Evolutionary conservation across 495 filamentous ascomycete genomes (phyloP), one percentile per base, ranked within the genome.

Genomic region (Penicillium paradoxum): DNA sequence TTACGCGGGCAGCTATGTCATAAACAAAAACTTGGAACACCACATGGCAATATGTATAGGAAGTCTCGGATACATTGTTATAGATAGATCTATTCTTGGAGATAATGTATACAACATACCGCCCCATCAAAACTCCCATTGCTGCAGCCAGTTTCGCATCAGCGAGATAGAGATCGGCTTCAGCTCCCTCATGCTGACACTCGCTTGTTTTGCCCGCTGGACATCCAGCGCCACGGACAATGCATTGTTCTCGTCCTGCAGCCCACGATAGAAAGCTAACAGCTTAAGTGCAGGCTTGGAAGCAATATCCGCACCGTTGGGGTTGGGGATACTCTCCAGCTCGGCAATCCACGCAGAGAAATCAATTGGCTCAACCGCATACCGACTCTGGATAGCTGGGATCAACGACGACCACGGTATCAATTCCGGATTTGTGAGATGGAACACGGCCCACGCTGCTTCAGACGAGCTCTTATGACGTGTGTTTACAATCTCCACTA

Each of bases 261-360:
- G 49, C 14, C 54, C 55, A 1, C 49, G 57, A 42, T 64, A 69
- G 53, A 69, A 68, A 6, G 24, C 33, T 3, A 70, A 38, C 30
- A 70, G 36, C 48, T 69, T 71, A 13, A 59, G 51, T 0, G 64
- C 61, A 0, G 67, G 67, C 19, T 64, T 62, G 4, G 57, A 50
- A 2, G 49, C 41, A 1, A 69, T 33, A 30, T 66, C 53, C 2
- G 40, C 44, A 37, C 25, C 48, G 24, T 46, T 59, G 2, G 53
- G 62, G 5, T 53, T 53, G 10, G 56, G 36, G 18, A 63, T 54
- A n/a, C 46, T 50, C 17, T 68, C 56, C 3, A 66, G 55, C 38
- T 61, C 57, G 15, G 54, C 55, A 15, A 64, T 37, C 67, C 67
- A 70, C 14, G 53, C 45, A 0, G 32, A 41, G 17, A 68, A 50